Base-by-base conservation (phyloP, 371 early-diverging fungal genomes). In the Syncephalastrum contaminatum region DNA sequence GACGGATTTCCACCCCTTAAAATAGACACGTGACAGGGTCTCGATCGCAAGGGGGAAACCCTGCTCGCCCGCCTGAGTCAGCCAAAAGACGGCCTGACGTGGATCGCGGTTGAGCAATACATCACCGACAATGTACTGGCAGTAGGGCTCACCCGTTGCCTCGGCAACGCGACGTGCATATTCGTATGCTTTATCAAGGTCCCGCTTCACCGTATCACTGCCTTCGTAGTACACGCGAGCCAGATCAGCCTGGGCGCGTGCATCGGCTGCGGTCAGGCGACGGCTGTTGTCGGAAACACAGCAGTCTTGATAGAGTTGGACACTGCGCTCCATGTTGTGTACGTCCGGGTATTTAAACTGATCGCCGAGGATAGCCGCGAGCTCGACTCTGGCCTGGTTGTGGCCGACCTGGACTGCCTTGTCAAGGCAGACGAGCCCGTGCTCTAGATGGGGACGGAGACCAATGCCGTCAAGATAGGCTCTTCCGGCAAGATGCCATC, bases 121-220 rank as follows among this genome's bases (percentile, higher is more conserved):
- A 48, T 77, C 77, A 1, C 77, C 77, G 4, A 77, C 74, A 50
- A 77, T 77, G 46, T 70, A 77, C 48, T 77, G 77, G 45, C 77
- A 77, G 39, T 72, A 77, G 39, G 73, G 69, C 42, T 77, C 77
- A 6, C 77, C 77, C 3, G 54, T 58, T 30, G 50, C 56, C 27
- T 72, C 77, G 15, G 77, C 77, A 7, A 73, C 69, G 18, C 62
- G 59, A 15, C 72, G 69, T 3, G 77, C 77, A 53, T 72, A 70
- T 14, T 60, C 57, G 47, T 73, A 77, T 0, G 77, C 72, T 47
- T 66, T 77, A 13, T 73, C 72, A 15, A 70, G 56, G 40, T 77
- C 65, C 30, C 70, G 60, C 8, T 64, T 53, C 0, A 68, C 55
- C 0, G 60, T 59, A 27, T 72, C 63, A 45, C 65, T 65, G 3